A percentile compares a stretch with the other conserved stretches of the same genome.
These are phyloP conservation scores for Colletotrichum tamarilloi DNA, from an alignment of 2,329 filamentous ascomycete species.

Conservation along the genomic window DNA sequence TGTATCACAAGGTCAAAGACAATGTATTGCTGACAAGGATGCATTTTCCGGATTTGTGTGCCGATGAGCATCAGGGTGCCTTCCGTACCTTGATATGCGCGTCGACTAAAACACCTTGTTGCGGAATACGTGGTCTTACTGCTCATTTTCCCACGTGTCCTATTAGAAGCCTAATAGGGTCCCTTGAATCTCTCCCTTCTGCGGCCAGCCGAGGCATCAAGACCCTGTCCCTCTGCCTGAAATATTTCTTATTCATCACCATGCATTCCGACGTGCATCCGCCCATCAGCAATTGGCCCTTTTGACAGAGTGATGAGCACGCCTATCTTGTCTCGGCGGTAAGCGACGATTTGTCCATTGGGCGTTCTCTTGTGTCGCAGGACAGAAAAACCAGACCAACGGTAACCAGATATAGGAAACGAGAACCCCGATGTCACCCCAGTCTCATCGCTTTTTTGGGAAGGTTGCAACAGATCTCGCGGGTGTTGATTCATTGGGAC, in stretches of 20 bases:
- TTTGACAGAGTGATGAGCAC: neutral
- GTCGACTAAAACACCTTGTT: neutral
- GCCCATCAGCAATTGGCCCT: neutral
- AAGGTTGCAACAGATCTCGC: constrained; percentile 19
- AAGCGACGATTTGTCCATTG: neutral
- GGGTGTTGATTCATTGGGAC: neutral
- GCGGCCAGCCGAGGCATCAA: neutral
- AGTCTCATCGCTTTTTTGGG: constrained; percentile 12
- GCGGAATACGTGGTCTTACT: neutral
- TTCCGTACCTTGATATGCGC: neutral
- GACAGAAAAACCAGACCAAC: neutral
- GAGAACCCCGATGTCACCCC: constrained; percentile 6
- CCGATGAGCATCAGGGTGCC: neutral
- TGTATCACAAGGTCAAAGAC: neutral
- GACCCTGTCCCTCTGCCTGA: neutral
- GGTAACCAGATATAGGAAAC: neutral
- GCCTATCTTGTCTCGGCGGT: constrained; percentile 8
- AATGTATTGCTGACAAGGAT: neutral
- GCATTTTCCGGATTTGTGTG: neutral
- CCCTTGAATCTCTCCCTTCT: neutral
- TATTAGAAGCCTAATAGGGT: neutral
- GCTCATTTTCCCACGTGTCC: neutral
- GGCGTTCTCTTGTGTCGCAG: neutral
- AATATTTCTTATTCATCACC: constrained; percentile 16
- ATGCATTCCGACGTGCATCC: constrained; percentile 2